Conservation (phyloP, 345 rosid genomes). For the Sapria himalayana region DNA sequence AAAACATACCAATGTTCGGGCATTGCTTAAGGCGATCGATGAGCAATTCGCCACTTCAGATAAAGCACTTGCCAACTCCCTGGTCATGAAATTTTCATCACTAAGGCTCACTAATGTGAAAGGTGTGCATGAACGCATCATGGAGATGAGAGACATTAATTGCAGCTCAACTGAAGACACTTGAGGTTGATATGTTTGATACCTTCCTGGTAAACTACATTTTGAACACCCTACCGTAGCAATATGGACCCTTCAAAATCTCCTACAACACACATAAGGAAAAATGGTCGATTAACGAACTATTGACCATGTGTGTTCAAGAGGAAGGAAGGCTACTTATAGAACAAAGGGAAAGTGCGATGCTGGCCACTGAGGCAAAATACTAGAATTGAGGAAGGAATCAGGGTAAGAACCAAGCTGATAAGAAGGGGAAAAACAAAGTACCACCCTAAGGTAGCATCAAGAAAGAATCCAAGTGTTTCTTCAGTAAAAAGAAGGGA, state of each 20-base stretch:
- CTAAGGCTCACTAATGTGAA: not conserved
- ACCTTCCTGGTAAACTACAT: not conserved
- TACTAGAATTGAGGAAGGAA: not conserved
- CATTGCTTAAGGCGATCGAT: not conserved
- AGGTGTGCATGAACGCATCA: not conserved
- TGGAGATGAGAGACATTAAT: not conserved
- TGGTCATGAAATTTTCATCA: not conserved
- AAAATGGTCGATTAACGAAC: not conserved
- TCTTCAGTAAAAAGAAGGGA: not conserved
- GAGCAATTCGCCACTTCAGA: not conserved
- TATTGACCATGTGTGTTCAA: not conserved
- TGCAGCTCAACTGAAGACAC: not conserved
- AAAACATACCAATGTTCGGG: no score
- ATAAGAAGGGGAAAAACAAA: not conserved
- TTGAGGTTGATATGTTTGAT: not conserved
- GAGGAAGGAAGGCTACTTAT: not conserved
- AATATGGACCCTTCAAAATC: not conserved
- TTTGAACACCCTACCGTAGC: not conserved
- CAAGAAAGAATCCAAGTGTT: not conserved
- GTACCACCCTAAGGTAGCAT: not conserved
- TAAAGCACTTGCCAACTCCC: not conserved
- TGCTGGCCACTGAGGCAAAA: not conserved
- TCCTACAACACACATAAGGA: not conserved
- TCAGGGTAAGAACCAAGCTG: no score
- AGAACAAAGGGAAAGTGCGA: not conserved